Evolutionary conservation across 2,329 filamentous ascomycete species (phyloP).

Genomic region (Magnaporthales sp.): DNA sequence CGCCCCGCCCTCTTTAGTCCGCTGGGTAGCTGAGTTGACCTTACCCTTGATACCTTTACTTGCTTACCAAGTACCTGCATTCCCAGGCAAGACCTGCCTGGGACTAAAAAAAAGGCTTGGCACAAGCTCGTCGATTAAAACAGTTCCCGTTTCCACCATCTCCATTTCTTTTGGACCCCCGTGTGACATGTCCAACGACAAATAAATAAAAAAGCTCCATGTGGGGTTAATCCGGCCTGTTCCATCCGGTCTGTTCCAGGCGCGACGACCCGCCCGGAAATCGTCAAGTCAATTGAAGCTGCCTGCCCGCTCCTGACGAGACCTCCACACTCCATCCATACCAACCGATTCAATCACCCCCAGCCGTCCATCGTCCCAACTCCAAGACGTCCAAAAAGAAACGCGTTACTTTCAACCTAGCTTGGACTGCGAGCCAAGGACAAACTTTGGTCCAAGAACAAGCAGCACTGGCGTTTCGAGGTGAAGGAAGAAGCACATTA

Average conservation of each 20-base stretch:
- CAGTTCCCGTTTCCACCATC: neutral
- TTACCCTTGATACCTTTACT: neutral
- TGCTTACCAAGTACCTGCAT: too few relatives aligned
- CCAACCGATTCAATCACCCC: neutral
- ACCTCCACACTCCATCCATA: neutral
- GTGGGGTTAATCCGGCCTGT: neutral
- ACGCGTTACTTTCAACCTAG: neutral
- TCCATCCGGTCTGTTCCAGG: neutral
- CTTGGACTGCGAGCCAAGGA: neutral
- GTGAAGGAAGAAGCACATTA: neutral
- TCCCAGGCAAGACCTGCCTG: too few relatives aligned
- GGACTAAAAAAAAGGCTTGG: neutral
- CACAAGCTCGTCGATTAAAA: neutral
- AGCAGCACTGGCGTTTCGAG: neutral
- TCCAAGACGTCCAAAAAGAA: neutral
- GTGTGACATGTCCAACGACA: neutral
- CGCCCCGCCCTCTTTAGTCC: neutral
- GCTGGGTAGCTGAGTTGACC: too few relatives aligned
- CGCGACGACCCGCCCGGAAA: neutral
- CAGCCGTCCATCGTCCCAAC: neutral
- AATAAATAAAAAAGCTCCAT: neutral
- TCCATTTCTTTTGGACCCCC: neutral
- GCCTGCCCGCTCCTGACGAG: neutral
- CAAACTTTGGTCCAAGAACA: neutral
- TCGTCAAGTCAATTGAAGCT: neutral